These are phyloP conservation scores for Biscogniauxia mediterranea DNA, from an alignment of 2,329 filamentous ascomycete genomes.

Conservation along the genomic window DNA sequence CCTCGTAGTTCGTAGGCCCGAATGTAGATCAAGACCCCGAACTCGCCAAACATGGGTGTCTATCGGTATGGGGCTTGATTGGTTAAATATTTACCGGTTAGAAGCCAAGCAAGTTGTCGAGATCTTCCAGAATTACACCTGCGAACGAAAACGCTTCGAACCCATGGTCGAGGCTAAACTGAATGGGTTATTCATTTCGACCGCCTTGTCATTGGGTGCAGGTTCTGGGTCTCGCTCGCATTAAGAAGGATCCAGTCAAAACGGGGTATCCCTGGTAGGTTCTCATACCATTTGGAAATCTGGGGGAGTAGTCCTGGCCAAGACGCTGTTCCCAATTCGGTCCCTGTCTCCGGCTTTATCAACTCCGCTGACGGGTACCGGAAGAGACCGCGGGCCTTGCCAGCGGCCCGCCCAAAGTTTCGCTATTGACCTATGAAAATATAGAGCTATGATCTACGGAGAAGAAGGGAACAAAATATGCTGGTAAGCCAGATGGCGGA, in stretches of 20 bases:
- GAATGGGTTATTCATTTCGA: constrained; percentile 15
- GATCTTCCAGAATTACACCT: constrained; percentile 27
- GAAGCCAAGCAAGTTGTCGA: constrained; percentile 22
- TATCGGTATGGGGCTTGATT: constrained; percentile 22
- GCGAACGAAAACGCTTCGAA: constrained; percentile 13
- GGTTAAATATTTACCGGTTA: constrained; percentile 23
- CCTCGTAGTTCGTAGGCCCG: constrained; percentile 24
- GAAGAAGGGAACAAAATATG: constrained; percentile 3
- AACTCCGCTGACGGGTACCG: constrained; percentile 25
- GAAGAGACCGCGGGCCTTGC: constrained; percentile 21
- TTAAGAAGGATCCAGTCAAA: constrained; percentile 14
- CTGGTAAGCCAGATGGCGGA: constrained; percentile 1
- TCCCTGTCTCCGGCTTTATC: constrained; percentile 27
- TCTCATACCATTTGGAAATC: constrained; percentile 26
- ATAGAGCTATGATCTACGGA: constrained; percentile 6
- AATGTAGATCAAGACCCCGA: constrained; percentile 21
- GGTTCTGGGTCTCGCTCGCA: constrained; percentile 16
- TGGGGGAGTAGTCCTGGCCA: constrained; percentile 24
- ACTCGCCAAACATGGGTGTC: constrained; percentile 16
- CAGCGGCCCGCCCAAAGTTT: constrained; percentile 20
- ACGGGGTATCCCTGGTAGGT: constrained; percentile 11
- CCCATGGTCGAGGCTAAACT: constrained; percentile 17
- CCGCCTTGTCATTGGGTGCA: constrained; percentile 13
- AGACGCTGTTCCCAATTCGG: constrained; percentile 25
- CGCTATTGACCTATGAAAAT: constrained; percentile 9